These are phyloP conservation scores for Aspergillus ellipticus DNA, from an alignment of 495 filamentous ascomycete genomes.

Conservation along the genomic window DNA sequence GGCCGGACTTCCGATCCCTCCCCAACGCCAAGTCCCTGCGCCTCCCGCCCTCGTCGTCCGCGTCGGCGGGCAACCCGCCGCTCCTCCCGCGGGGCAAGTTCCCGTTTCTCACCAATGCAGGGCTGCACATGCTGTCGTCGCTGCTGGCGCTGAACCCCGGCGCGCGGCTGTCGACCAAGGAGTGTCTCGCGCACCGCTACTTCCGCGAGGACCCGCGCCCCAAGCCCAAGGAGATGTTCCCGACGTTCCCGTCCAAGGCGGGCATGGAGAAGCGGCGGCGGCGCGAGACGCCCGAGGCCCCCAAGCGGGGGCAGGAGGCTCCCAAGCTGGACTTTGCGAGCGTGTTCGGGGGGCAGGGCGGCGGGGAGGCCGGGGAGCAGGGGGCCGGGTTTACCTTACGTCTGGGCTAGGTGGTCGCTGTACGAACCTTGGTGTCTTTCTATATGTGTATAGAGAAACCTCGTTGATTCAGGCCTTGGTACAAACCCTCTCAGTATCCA, in stretches of 20 bases:
- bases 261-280: constrained; percentile 80
- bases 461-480: not conserved
- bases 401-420: constrained; percentile 50
- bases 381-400: constrained; percentile 81
- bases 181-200: constrained; percentile 74
- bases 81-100: constrained; percentile 64
- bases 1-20: constrained; percentile 83
- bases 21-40: constrained; percentile 84
- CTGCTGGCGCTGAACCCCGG: constrained; percentile 76
- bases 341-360: constrained; percentile 69
- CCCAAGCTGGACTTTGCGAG: constrained; percentile 64
- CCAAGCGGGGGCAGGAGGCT: constrained; percentile 68
- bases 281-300: constrained; percentile 79
- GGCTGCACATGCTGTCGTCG: constrained; percentile 60
- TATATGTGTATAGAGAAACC: not conserved
- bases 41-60: constrained; percentile 54
- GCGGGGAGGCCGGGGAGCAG: constrained; percentile 65
- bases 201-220: constrained; percentile 87
- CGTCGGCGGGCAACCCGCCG: constrained; percentile 21
- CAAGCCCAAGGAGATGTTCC: constrained; percentile 82
- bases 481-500: not conserved
- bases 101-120: constrained; percentile 74
- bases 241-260: constrained; percentile 90
- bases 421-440: not conserved
- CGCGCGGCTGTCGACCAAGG: constrained; percentile 62